phyloP scores from a whole-genome alignment of 2,329 filamentous ascomycete genomes.

The Curvularia hawaiiensis region DNA sequence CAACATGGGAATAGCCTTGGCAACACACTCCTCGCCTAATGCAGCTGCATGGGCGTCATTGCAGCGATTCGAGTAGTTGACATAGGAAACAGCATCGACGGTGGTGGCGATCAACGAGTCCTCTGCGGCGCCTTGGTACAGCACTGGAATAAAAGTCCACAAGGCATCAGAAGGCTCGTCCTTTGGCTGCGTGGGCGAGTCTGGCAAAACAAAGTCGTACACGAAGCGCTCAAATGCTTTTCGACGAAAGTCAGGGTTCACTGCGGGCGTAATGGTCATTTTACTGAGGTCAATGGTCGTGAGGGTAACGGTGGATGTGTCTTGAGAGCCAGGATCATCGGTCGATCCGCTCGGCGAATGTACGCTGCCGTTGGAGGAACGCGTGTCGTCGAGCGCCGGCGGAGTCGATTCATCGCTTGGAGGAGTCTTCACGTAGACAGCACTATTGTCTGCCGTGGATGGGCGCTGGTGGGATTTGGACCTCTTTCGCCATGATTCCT shows the following conservation, averaged over 20 bases:
- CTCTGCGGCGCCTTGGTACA: slow-evolving; percentile 28
- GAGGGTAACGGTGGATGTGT: neutral
- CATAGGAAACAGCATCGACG: slow-evolving; percentile 35
- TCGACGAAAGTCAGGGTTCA: slow-evolving; percentile 27
- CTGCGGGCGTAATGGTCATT: slow-evolving; percentile 18
- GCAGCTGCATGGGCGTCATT: slow-evolving; percentile 30
- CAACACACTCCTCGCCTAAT: slow-evolving; percentile 31
- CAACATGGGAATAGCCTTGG: slow-evolving; percentile 29
- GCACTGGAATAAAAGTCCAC: slow-evolving; percentile 34
- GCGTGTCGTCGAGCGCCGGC: slow-evolving; percentile 8
- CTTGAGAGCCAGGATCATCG: slow-evolving; percentile 5
- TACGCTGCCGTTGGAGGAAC: slow-evolving; percentile 14
- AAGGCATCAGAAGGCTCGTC: slow-evolving; percentile 31
- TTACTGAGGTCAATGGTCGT: slow-evolving; percentile 15
- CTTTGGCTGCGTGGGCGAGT: slow-evolving; percentile 21
- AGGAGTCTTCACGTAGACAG: slow-evolving; percentile 16
- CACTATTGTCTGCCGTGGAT: slow-evolving; percentile 17
- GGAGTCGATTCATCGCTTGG: slow-evolving; percentile 21
- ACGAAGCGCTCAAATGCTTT: slow-evolving; percentile 40
- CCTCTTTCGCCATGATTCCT: slow-evolving; percentile 42
- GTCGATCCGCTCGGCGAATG: slow-evolving; percentile 7
- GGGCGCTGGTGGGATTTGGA: slow-evolving; percentile 34
- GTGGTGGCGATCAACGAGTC: slow-evolving; percentile 32
- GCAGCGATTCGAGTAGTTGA: slow-evolving; percentile 36
- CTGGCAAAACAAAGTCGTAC: slow-evolving; percentile 38